Base-by-base conservation (phyloP, 1,284 basidiomycete species). In the Apiotrichum porosum region DNA sequence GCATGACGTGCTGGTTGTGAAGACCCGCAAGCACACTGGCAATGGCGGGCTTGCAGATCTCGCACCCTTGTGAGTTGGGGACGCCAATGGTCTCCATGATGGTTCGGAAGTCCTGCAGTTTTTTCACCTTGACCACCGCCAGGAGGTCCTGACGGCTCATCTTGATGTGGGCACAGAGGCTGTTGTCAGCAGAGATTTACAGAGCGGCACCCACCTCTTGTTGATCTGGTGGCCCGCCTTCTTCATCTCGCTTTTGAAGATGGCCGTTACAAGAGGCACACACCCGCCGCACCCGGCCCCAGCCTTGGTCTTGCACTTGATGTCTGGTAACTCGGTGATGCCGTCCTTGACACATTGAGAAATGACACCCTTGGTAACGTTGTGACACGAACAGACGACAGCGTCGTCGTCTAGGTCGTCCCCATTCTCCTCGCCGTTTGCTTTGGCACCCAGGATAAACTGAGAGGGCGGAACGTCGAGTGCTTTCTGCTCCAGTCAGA, bases 281-380 rank as follows among this genome's bases (percentile, higher is more conserved):
- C 85, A 87, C 37, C 85, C 85, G 44, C 85, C 84, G 56, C 85
- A 88, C 6, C 83, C 85, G 1, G 82, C 81, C 14, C 83, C 84
- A 14, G 79, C 81, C 69, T 86, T 87, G 15, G 84, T 86, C 65
- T 80, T 80, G 22, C 70, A 59, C 70, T 86, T 87, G 63, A 88
- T 75, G 36, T 79, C 79, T 9, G 69, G 75, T 21, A 87, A 63
- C 17, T 76, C 75, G 21, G 78, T 77, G 2, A 81, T 79, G 12
- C 76, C 76, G 3, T 66, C 61, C 60, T 79, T 78, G 58, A 86
- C 76, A 50, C 80, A 81, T 51, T 75, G 69, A 1, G 72, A 73
- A 10, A 88, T 78, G 10, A 73, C 75, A 6, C 80, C 82, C 67
- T 88, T 88, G 8, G 76, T 73, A 37, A 86, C 80, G 57, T 85